phyloP scores from a whole-genome alignment of 2,329 filamentous ascomycete genomes.

The Nemania abortiva region DNA sequence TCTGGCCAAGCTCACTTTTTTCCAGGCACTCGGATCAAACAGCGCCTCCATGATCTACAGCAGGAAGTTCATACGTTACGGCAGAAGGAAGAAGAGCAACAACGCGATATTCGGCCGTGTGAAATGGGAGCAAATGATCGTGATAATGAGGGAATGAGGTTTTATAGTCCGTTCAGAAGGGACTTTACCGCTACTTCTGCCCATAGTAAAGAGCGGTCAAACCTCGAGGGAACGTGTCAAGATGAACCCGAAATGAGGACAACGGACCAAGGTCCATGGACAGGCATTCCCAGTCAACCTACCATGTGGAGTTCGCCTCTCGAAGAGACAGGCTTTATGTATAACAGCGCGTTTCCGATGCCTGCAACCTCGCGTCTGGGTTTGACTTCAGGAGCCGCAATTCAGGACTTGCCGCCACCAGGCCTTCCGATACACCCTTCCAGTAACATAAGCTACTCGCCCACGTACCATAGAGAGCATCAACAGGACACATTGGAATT shows the following conservation, averaged over 20 bases:
- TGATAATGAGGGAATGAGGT: conserved; percentile 3
- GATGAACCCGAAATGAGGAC: conserved; percentile 9
- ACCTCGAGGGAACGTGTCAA: conserved; percentile 6
- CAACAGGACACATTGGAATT: conserved; percentile 1
- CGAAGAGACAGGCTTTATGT: neutral
- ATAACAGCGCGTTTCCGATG: conserved; percentile 6
- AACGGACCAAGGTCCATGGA: conserved; percentile 6
- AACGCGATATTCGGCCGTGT: neutral
- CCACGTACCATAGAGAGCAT: conserved; percentile 9
- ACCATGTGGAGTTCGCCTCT: conserved; percentile 17
- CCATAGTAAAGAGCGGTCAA: neutral
- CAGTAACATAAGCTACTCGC: neutral
- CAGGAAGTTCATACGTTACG: conserved; percentile 29
- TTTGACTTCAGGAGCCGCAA: neutral
- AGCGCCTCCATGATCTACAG: conserved; percentile 32
- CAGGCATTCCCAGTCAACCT: conserved; percentile 12
- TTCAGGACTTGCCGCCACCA: conserved; percentile 2
- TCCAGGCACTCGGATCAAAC: conserved; percentile 31
- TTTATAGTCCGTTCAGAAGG: neutral
- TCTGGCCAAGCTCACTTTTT: conserved; percentile 13
- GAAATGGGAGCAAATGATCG: conserved; percentile 13
- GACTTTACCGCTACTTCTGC: neutral
- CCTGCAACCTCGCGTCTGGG: conserved; percentile 6
- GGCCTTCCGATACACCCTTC: neutral
- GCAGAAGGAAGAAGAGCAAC: conserved; percentile 28